phyloP scores from a whole-genome alignment of 78 protist genomes.

The Cavenderia fasciculata region DNA sequence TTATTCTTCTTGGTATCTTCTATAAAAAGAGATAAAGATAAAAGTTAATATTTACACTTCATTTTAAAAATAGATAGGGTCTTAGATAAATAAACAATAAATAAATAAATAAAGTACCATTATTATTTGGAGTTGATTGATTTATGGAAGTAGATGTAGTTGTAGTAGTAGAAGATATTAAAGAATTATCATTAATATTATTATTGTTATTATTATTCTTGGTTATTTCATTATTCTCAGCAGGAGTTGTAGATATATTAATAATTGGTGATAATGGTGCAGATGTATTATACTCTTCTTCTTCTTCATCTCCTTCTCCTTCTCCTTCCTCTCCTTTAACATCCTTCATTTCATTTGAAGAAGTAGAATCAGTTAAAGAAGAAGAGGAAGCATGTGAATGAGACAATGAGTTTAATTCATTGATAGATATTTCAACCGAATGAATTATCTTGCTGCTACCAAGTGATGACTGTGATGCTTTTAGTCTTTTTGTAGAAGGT shows the following conservation, averaged over 20 bases:
- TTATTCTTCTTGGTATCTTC: no score
- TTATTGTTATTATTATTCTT: constrained; percentile 3
- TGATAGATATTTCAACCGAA: no score
- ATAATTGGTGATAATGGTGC: neutral
- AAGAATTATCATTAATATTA: neutral
- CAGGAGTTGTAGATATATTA: constrained; percentile 2
- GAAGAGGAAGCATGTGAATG: no score
- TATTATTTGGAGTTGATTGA: neutral
- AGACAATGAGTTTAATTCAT: no score
- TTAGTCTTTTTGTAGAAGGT: no score
- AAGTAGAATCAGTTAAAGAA: neutral
- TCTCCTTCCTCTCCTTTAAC: neutral
- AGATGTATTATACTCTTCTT: neutral
- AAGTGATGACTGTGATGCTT: no score
- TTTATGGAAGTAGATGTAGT: neutral
- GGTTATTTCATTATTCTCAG: neutral
- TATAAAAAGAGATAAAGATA: no score
- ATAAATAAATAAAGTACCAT: no score
- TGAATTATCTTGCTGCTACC: no score
- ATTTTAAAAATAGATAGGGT: no score
- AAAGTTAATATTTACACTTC: no score
- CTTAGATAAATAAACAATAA: no score
- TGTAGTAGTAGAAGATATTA: neutral
- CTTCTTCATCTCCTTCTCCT: neutral
- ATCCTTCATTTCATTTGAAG: neutral